Conservation (phyloP, 2,329 filamentous ascomycete genomes). For the Plenodomus tracheiphilus region DNA sequence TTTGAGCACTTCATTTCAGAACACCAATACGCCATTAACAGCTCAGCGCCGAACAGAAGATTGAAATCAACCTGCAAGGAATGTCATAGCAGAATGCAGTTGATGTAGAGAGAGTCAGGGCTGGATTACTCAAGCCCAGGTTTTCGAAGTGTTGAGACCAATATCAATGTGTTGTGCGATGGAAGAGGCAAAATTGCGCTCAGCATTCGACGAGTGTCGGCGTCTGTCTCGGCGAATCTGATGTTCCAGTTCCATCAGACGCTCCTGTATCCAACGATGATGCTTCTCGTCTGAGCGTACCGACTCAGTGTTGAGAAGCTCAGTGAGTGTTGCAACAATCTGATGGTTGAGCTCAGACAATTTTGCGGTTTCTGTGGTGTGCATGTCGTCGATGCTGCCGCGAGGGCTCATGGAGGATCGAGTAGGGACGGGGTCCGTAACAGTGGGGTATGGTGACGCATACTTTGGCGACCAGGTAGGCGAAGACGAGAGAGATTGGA, state of each 20-base stretch:
- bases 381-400: constrained; percentile 35
- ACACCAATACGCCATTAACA: constrained; percentile 20
- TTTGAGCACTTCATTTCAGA: constrained; percentile 39
- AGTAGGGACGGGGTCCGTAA: constrained; percentile 29
- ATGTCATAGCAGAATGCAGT: neutral
- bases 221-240: constrained; percentile 51
- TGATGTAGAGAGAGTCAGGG: neutral
- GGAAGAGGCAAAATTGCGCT: constrained; percentile 40
- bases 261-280: constrained; percentile 55
- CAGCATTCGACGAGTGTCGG: constrained; percentile 41
- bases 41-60: constrained; percentile 1
- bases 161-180: constrained; percentile 43
- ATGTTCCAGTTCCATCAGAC: constrained; percentile 58
- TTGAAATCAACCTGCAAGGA: constrained; percentile 5
- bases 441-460: constrained; percentile 23
- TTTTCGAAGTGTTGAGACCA: constrained; percentile 30
- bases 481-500: constrained; percentile 41
- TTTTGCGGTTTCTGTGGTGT: constrained; percentile 49
- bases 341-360: constrained; percentile 56
- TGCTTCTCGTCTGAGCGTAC: constrained; percentile 51
- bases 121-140: constrained; percentile 22
- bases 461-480: constrained; percentile 30
- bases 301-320: constrained; percentile 57
- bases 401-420: constrained; percentile 15
- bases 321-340: constrained; percentile 58